Base-by-base conservation (phyloP, 306 rosid genomes). In the Begonia loranthoides region DNA sequence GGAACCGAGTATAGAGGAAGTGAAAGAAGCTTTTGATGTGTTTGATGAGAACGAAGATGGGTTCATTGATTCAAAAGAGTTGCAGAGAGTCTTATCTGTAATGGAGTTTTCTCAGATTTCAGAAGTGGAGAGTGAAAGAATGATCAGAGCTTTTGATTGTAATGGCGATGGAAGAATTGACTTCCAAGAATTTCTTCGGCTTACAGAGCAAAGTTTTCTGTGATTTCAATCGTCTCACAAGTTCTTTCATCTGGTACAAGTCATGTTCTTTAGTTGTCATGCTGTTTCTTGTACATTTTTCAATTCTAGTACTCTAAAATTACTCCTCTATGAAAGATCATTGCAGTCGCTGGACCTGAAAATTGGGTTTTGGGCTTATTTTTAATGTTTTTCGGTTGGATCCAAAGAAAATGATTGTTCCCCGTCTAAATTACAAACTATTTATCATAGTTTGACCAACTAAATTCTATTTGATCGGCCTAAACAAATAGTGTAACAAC, bases 11-110 rank as follows among this genome's bases (percentile, higher is more conserved):
- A 21, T 56, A 9, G 76, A 61, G 50, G 85, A 79, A 51, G 65
- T 79, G 39, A 54, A 61, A 43, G 65, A 79, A 54, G 85, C 76
- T 19, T 79, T 79, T 28, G 55, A 58, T 9, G 55, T 74, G 45
- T 79, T 71, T 45, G 81, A 79, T 54, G 67, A 62, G 56, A 79
- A 79, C 9, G 49, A 47, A 1, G 85, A 75, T 24, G 81, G 85
- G 54, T 71, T 79, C 58, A 71, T 79, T 41, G 81, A 74, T 58
- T 73, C 59, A 22, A 63, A 45, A 68, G 85, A 79, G 55, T 9
- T 79, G 44, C 49, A 55, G 64, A 71, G 47, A 44, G 81, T 60
- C 13, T 39, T 79, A 3, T 47, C 15, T 38, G 52, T 28, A 2
- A 16, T 79, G 69, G 79, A 76, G 15, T 58, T 71, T 45, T 43